A percentile compares a stretch with the other conserved stretches of the same genome.
Conservation (phyloP, 2,329 filamentous ascomycete species). For the Pseudogymnoascus sp. region DNA sequence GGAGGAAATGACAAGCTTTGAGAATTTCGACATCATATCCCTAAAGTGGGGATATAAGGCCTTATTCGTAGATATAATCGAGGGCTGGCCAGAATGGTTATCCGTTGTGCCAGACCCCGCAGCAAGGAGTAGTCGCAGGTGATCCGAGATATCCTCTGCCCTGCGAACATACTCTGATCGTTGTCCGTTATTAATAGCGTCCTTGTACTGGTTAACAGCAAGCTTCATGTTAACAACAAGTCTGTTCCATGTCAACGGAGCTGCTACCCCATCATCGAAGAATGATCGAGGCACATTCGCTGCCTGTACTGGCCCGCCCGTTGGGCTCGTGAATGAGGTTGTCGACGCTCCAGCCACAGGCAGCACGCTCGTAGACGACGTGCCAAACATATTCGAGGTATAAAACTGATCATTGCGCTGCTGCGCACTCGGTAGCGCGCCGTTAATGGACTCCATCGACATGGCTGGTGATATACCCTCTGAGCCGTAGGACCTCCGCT, state of each 20-base stretch:
- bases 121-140: constrained; percentile 84
- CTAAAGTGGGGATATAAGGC: constrained; percentile 93
- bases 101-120: constrained; percentile 96
- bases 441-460: constrained; percentile 86
- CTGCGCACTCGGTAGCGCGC: constrained; percentile 52
- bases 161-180: constrained; percentile 86
- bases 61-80: constrained; percentile 99
- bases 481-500: constrained; percentile 50
- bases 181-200: constrained; percentile 75
- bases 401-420: constrained; percentile 49
- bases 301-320: constrained; percentile 26
- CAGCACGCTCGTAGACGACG: constrained; percentile 41
- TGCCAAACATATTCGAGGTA: constrained; percentile 46
- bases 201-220: constrained; percentile 81
- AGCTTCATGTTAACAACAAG: constrained; percentile 89
- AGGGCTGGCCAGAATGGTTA: constrained; percentile 96
- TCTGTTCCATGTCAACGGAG: constrained; percentile 79
- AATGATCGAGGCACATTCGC: constrained; percentile 69
- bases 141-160: constrained; percentile 97
- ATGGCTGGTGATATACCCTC: constrained; percentile 76
- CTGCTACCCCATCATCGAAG: constrained; percentile 78
- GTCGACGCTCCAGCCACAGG: constrained; percentile 25
- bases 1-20: constrained; percentile 95
- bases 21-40: constrained; percentile 99
- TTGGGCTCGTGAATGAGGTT: constrained; percentile 53